Conservation (phyloP, 306 rosid species). For the Bauhinia variegata region DNA sequence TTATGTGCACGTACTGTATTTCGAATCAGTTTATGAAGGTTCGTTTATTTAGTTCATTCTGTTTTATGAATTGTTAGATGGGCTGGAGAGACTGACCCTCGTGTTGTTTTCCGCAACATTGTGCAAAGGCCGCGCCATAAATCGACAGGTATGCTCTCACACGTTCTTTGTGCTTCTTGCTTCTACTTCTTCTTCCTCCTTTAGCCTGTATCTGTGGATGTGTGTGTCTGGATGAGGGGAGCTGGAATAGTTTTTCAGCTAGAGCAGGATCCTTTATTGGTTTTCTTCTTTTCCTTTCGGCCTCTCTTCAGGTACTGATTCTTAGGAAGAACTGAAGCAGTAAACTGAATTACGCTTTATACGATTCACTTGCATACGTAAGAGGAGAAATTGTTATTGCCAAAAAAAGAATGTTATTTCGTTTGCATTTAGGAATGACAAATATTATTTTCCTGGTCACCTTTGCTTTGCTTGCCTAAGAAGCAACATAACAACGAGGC, state of each 20-base stretch:
- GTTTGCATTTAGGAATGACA: not conserved
- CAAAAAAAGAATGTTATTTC: not conserved
- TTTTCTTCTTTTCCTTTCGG: not conserved
- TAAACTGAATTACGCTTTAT: not conserved
- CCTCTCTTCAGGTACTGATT: not conserved
- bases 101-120: constrained; percentile 95
- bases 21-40: not conserved
- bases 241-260: constrained; percentile 10
- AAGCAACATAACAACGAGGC: not conserved
- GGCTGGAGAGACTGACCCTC: constrained; percentile 96
- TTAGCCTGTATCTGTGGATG: not conserved
- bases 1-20: not conserved
- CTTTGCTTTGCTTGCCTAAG: constrained; percentile 1
- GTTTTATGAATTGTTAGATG: constrained; percentile 61
- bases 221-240: not conserved
- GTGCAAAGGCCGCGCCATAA: constrained; percentile 99
- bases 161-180: not conserved
- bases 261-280: not conserved
- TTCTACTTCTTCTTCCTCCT: not conserved
- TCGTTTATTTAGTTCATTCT: constrained; percentile 19
- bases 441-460: not conserved
- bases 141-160: constrained; percentile 58
- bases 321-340: not conserved
- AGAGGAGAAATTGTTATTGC: not conserved
- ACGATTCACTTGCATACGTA: too few relatives aligned